Base-by-base conservation (phyloP, 495 filamentous ascomycete species). In the Venustampulla echinocandica region DNA sequence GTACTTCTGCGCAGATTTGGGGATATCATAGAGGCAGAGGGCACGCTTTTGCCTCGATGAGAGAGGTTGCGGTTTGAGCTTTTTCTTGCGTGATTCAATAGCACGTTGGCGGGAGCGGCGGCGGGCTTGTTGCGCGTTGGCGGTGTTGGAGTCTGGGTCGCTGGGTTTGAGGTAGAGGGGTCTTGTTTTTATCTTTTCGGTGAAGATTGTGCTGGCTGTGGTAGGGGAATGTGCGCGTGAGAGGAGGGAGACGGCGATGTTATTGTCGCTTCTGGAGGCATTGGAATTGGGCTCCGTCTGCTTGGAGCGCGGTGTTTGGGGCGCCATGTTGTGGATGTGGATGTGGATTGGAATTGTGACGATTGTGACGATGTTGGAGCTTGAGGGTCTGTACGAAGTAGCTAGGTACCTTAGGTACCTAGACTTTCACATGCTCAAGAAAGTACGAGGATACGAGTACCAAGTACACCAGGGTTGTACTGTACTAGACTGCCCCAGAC, bases 141-240 rank as follows among this genome's bases (percentile, higher is more conserved):
- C n/a, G 61, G 84, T 76, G 4, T 20, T 4, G 18, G 75, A 61
- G 18, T 62, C 65, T 35, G 50, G 48, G 19, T 46, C 56, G 0
- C 73, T 69, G 11, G 88, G 80, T 32, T 78, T 76, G 0, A 96
- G 79, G 62, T 77, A 78, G 52, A 98, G 80, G 0, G 88, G 86
- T 49, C 87, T 87, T 52, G 85, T 77, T 52, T 84, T 77, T 59
- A 96, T 72, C 61, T 88, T 87, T 44, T 92, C 83, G 46, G 75
- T 71, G 71, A 85, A 87, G 69, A 95, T 83, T 5, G 73, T 66
- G 9, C 64, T 61, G 17, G 86, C 80, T 46, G 73, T 78, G 34
- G 77, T 71, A 17, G 87, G 77, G 24, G 81, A 77, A 69, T 92
- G 84, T 17, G 86, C 86, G 52, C 80, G 80, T 7, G 65, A 53